Evolutionary conservation across 257 asterid genomes (phyloP), one percentile per base, ranked within the genome.

Genomic region (Solanum chilense): DNA sequence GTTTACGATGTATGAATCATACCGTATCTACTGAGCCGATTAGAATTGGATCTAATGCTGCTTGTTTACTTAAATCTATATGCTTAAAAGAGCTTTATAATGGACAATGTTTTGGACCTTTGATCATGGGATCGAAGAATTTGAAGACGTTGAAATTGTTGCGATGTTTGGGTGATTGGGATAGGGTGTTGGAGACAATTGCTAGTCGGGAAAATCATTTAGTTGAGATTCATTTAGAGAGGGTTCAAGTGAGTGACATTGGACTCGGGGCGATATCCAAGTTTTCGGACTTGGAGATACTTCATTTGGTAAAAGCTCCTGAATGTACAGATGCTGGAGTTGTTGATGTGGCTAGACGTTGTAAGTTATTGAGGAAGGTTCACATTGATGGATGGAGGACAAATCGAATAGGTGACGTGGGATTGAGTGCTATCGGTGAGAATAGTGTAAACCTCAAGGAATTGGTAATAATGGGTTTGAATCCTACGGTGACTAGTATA

Each of bases 361-460:
- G 98, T 85, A 96, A 88, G 93, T 92, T 94, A 85, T 73, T 96
- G 92, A 94, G 99, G 90, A 96, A 96, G 93, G 92, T 96, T 58
- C 98, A 95, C 47, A 94, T 94, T 23, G 98, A 96, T 76, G 98
- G 98, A 56, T 94, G 98, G 97, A 94, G 95, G 89, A 93, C 96
- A 6, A 94, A 96, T 88, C 89, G 94, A 93, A 96, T 94, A 68
- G 98, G 98, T 1, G 97, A 96, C 85, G 94, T 90, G 73, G 98
- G 94, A 2, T 91, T 96, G 91, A 82, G 90, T 56, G 90, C 96
- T 0, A 88, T 96, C 66, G 96, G 98, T 0, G 94, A 92, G 89
- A 89, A 93, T 64, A 89, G 94, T 68, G 87, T 68, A 58, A 94
- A 94, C 90, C 93, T 96, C 16, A 94, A 92, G 73, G 98, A 96